A percentile compares a stretch with the other conserved stretches of the same genome.
Evolutionary conservation across 2,329 filamentous ascomycete genomes (phyloP).

Genomic region (Aspergillus carbonarius): DNA sequence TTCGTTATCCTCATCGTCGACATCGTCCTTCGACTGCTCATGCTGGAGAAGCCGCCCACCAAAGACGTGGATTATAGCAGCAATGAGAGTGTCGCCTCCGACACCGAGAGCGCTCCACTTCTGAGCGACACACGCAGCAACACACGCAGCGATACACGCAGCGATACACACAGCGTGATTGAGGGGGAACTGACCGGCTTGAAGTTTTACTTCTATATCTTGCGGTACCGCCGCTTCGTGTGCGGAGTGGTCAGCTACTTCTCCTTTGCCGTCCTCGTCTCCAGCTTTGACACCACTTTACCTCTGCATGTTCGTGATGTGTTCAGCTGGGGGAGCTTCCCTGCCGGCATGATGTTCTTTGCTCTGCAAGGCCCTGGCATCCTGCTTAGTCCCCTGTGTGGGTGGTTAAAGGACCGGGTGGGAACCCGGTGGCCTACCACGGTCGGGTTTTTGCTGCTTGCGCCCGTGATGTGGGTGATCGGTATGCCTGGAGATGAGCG

Average conservation of each 20-base stretch:
- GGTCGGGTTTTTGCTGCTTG: conserved; percentile 24
- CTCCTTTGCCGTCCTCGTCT: conserved; percentile 51
- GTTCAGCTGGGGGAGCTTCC: conserved; percentile 57
- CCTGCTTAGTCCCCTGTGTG: conserved; percentile 60
- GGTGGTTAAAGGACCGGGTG: conserved; percentile 39
- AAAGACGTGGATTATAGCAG: neutral
- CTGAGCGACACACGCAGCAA: neutral
- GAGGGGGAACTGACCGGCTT: conserved; percentile 6
- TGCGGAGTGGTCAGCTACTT: conserved; percentile 45
- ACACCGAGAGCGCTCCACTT: conserved; percentile 13
- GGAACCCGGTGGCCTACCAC: conserved; percentile 26
- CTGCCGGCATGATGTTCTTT: conserved; percentile 57
- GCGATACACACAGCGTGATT: neutral
- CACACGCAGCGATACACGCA: neutral
- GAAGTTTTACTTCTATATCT: conserved; percentile 38
- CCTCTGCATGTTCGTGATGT: conserved; percentile 54
- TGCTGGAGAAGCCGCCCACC: conserved; percentile 15
- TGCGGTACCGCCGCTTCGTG: conserved; percentile 44
- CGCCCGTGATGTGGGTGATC: conserved; percentile 27
- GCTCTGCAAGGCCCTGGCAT: conserved; percentile 57
- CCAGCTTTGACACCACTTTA: conserved; percentile 57
- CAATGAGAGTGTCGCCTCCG: neutral
- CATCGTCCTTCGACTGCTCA: conserved; percentile 28
- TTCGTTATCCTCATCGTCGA: conserved; percentile 28
- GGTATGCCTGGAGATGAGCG: conserved; percentile 29